Evolutionary conservation across 805 yeast species (phyloP), one percentile per base, ranked within the genome.

Genomic region (Ogataea degrootiae): DNA sequence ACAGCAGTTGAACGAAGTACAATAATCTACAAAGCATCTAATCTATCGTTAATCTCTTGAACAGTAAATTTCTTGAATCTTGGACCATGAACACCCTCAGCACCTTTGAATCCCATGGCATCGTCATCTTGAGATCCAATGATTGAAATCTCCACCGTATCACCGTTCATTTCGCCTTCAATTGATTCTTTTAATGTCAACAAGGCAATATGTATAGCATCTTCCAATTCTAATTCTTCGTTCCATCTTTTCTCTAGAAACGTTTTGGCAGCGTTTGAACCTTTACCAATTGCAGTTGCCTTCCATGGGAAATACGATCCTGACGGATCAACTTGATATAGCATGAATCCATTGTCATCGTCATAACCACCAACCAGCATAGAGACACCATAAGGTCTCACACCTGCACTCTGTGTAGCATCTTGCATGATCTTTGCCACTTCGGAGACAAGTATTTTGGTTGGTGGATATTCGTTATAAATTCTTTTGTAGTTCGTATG

Each of bases 301-400:
- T 92, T 94, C 99, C 99, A 94, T 9, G 99, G 98, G 77, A 88
- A 94, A 67, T 85, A 94, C 37, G 97, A 83, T 9, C 99, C 99
- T 4, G 96, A 86, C 5, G 99, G 99, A 71, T 94, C 99, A 42
- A 94, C 96, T 70, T 94, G 99, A 68, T 94, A 94, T 50, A 94
- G 75, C 63, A 87, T 87, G 68, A 79, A 91, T 29, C 82, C 82
- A 43, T 61, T 68, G 35, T 62, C 60, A 35, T 85, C 89, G 65
- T 94, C 98, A 65, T 88, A 79, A 21, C 99, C 99, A 9, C 97
- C 99, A 17, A 94, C 90, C 47, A 94, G 74, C 48, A 94, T 73
- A 11, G 97, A 88, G 21, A 95, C 97, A 51, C 99, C 99, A 66
- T 83, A 94, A n/a, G 99, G 99, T 65, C 99, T 82, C 53, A 94